Evolutionary conservation across 257 asterid genomes (phyloP), one percentile per base, ranked within the genome.

Genomic region (Schizonepeta tenuifolia): DNA sequence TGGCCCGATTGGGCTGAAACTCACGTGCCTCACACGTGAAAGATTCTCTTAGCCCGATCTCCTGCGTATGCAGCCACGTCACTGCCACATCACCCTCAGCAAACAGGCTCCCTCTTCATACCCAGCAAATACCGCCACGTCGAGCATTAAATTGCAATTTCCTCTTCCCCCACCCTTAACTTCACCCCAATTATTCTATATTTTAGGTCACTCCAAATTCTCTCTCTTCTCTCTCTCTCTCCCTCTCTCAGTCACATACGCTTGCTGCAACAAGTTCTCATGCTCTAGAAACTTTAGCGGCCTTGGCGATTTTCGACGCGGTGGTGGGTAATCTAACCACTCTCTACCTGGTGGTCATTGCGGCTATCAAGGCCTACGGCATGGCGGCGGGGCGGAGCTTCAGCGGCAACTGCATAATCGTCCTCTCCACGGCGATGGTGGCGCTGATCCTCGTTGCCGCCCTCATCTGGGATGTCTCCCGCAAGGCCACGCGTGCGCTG

Each of bases 291-390:
- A 11, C 3, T 57, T 51, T 50, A 13, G 38, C 56, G n/a, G 18
- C 70, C 66, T 89, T 92, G 98, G 84, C 96, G 79, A 92, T 93
- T 71, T 93, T 97, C 68, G 98, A 93, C 69, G 82, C 93, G 69
- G 97, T 93, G 51, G 91, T 85, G 69, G 85, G 87, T 33, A 93
- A 93, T 75, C 56, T 93, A 66, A 90, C 93, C 22, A 84, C 90
- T 35, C 76, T 93, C 51, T 90, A 88, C 79, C 81, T 93, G 74
- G 71, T 72, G 65, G 78, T 83, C 74, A 92, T 90, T 24, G 95
- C 86, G 2, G 87, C 85, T 26, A 78, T 87, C 85, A 92, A 92
- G 85, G 96, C 89, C 2, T 90, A 90, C 72, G 97, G 93, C 17
- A 75, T 87, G 72, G 85, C 86, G n/a, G 72, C 82, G 5, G 97